Percentiles rank a stretch among this genome's conserved stretches.
Conservation (phyloP, 139 green algal species). For the Chlamydomonas eustigma region DNA sequence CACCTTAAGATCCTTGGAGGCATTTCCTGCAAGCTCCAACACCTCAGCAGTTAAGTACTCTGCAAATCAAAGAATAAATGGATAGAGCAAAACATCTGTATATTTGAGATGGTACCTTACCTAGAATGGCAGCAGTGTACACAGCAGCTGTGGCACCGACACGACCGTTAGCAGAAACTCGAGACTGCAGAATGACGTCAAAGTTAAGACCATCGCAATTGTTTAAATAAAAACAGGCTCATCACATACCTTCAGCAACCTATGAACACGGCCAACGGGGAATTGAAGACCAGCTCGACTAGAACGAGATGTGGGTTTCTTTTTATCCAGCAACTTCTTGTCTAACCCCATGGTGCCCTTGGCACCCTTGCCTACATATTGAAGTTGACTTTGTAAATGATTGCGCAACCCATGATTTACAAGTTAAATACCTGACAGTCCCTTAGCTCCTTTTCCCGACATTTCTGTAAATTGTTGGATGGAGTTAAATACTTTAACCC, state of each 20-base stretch:
- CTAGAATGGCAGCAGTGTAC: slow-evolving; percentile 96
- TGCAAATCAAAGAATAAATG: slow-evolving; percentile 19
- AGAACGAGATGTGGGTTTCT: slow-evolving; percentile 80
- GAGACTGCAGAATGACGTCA: slow-evolving; percentile 43
- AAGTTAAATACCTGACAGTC: slow-evolving; percentile 51
- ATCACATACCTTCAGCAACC: slow-evolving; percentile 88
- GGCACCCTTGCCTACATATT: slow-evolving; percentile 77
- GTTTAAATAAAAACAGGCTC: not conserved
- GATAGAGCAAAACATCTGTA: slow-evolving; percentile 5
- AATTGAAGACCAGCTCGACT: slow-evolving; percentile 91
- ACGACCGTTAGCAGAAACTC: slow-evolving; percentile 90
- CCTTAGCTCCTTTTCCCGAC: slow-evolving; percentile 89
- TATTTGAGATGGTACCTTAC: slow-evolving; percentile 33
- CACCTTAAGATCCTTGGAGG: slow-evolving; percentile 99
- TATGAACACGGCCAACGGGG: slow-evolving; percentile 95
- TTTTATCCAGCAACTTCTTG: slow-evolving; percentile 70
- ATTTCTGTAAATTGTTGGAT: slow-evolving; percentile 35
- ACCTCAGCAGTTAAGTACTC: slow-evolving; percentile 95
- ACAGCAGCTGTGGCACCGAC: slow-evolving; percentile 97
- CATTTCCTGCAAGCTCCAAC: slow-evolving; percentile 97
- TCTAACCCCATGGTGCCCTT: slow-evolving; percentile 84
- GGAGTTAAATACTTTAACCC: no score
- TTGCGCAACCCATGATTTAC: not conserved
- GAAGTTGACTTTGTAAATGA: not conserved
- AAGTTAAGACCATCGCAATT: not conserved